Evolutionary conservation across 495 filamentous ascomycete genomes (phyloP).

Genomic region (Parmelia sp.): DNA sequence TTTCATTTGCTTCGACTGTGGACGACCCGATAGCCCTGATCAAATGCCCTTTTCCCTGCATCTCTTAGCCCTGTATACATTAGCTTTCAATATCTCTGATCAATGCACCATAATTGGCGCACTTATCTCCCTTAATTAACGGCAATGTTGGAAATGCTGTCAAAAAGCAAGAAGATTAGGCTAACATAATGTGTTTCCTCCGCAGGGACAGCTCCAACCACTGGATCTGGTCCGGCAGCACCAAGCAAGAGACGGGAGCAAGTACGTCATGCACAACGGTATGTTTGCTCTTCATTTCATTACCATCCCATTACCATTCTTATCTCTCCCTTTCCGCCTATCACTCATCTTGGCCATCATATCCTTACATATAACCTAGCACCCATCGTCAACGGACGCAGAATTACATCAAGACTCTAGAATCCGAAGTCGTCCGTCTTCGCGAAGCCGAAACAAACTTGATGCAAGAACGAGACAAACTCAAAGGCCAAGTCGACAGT

Average conservation of each 20-base stretch:
- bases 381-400: slow-evolving; percentile 31
- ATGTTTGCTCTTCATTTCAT: slow-evolving; percentile 7
- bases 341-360: background rate
- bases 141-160: background rate
- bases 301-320: background rate
- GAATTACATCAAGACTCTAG: slow-evolving; percentile 30
- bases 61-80: background rate
- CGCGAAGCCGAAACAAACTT: slow-evolving; percentile 23
- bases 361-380: slow-evolving; percentile 13
- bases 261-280: slow-evolving; percentile 31
- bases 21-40: background rate
- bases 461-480: slow-evolving; percentile 23
- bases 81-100: background rate
- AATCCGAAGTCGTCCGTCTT: slow-evolving; percentile 28
- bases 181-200: slow-evolving; percentile 18
- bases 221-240: slow-evolving; percentile 23
- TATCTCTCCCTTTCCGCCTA: background rate
- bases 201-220: slow-evolving; percentile 12
- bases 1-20: background rate
- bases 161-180: slow-evolving; percentile 18
- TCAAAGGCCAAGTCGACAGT: slow-evolving; percentile 20
- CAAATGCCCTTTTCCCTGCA: background rate
- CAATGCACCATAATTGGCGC: background rate
- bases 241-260: slow-evolving; percentile 29
- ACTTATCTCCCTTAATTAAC: background rate